phyloP scores from a whole-genome alignment of 208 protist genomes.

The Crithidia acanthocephali region DNA sequence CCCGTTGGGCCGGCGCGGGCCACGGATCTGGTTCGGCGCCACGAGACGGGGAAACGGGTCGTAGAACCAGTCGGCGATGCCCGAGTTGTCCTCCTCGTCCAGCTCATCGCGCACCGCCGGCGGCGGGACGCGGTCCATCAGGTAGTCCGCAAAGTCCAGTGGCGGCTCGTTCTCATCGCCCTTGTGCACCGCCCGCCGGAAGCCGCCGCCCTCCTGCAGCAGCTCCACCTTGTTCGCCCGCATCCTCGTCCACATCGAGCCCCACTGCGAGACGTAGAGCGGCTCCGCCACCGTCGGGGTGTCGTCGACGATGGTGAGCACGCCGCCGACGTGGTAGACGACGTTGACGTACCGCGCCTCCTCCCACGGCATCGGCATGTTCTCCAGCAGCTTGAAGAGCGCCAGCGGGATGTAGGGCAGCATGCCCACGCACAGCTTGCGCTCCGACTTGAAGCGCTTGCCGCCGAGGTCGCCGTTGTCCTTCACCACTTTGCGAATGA shows the following conservation, averaged over 20 bases:
- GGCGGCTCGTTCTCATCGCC: slow-evolving; percentile 99
- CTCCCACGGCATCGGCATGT: slow-evolving; percentile 99
- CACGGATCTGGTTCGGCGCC: slow-evolving; percentile 93
- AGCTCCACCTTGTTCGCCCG: slow-evolving; percentile 97
- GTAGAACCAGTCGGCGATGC: slow-evolving; percentile 99
- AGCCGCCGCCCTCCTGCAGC: slow-evolving; percentile 71
- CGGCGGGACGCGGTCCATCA: slow-evolving; percentile 98
- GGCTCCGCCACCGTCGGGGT: slow-evolving; percentile 99
- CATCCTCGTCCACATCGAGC: slow-evolving; percentile 99
- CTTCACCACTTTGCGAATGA: slow-evolving; percentile 99
- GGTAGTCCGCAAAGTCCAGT: slow-evolving; percentile 99
- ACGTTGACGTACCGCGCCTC: slow-evolving; percentile 97
- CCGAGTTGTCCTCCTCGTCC: slow-evolving; percentile 98
- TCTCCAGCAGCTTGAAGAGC: slow-evolving; percentile 99
- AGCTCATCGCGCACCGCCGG: slow-evolving; percentile 97
- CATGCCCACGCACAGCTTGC: slow-evolving; percentile 99
- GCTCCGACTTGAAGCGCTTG: slow-evolving; percentile 99
- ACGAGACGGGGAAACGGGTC: slow-evolving; percentile 96
- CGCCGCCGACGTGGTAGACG: slow-evolving; percentile 99
- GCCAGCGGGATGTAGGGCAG: slow-evolving; percentile 99
- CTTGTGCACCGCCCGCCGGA: slow-evolving; percentile 97
- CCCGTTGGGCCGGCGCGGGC: slow-evolving; percentile 74
- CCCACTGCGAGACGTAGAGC: slow-evolving; percentile 99
- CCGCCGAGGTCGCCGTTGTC: slow-evolving; percentile 99
- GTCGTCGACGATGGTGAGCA: slow-evolving; percentile 99